phyloP scores from a whole-genome alignment of 2,329 filamentous ascomycete genomes.

The Tolypocladium album region DNA sequence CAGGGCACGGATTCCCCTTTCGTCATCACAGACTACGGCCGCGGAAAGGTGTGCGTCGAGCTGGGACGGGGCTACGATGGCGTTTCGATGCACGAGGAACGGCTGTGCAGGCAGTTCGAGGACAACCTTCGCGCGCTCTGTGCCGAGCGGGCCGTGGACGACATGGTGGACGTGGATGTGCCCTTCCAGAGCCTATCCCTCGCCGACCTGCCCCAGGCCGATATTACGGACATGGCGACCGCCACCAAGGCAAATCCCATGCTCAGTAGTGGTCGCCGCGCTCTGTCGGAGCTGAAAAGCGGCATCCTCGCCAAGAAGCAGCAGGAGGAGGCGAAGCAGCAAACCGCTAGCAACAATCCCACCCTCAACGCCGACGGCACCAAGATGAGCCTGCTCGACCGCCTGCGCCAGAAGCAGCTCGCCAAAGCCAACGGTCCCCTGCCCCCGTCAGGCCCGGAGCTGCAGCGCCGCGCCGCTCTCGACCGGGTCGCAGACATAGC shows the following conservation, averaged over 20 bases:
- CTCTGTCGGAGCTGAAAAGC: constrained; percentile 58
- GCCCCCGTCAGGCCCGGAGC: constrained; percentile 44
- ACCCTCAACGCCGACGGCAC: constrained; percentile 31
- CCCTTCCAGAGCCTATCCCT: constrained; percentile 48
- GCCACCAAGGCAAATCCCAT: constrained; percentile 40
- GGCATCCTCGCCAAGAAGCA: constrained; percentile 44
- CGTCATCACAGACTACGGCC: constrained; percentile 40
- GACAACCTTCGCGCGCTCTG: constrained; percentile 37
- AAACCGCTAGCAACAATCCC: constrained; percentile 16
- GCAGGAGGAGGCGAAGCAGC: constrained; percentile 27
- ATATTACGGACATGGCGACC: constrained; percentile 19
- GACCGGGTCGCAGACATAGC: constrained; percentile 59
- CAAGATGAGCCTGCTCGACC: constrained; percentile 62
- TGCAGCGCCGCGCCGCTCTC: constrained; percentile 53
- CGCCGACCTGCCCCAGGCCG: constrained; percentile 25
- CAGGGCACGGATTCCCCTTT: constrained; percentile 23
- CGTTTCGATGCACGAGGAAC: constrained; percentile 35
- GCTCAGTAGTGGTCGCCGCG: constrained; percentile 55
- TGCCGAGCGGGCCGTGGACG: constrained; percentile 19
- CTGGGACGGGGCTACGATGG: constrained; percentile 27
- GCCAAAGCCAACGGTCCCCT: constrained; percentile 43
- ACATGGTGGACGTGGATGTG: constrained; percentile 20
- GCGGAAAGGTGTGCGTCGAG: constrained; percentile 48
- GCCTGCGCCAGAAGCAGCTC: constrained; percentile 61
- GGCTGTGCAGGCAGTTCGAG: constrained; percentile 44